phyloP scores from a whole-genome alignment of 768 basidiomycete genomes.

The Hirschioporus abietinus region DNA sequence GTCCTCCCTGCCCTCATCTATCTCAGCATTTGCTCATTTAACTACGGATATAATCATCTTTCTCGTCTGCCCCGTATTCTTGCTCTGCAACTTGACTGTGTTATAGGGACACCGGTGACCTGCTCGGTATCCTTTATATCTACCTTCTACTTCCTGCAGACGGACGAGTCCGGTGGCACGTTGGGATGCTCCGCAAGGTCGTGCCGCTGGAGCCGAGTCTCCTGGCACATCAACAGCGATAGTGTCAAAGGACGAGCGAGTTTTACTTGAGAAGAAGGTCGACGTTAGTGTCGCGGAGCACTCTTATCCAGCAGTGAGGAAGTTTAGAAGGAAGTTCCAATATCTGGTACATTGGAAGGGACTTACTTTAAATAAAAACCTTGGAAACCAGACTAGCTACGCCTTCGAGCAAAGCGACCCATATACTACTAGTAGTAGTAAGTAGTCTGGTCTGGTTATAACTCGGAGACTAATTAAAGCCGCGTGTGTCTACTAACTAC shows the following conservation, averaged over 20 bases:
- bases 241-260: conserved; percentile 46
- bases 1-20: background rate
- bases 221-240: conserved; percentile 64
- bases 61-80: too few relatives aligned
- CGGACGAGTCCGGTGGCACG: conserved; percentile 35
- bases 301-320: conserved; percentile 13
- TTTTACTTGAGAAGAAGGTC: too few relatives aligned
- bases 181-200: conserved; percentile 54
- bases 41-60: too few relatives aligned
- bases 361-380: too few relatives aligned
- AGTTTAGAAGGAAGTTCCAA: too few relatives aligned
- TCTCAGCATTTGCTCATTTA: background rate
- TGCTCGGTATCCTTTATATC: conserved; percentile 21
- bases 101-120: conserved; percentile 17
- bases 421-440: too few relatives aligned
- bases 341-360: too few relatives aligned
- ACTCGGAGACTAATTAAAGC: too few relatives aligned
- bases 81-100: too few relatives aligned
- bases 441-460: too few relatives aligned
- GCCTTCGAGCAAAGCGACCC: too few relatives aligned
- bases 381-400: too few relatives aligned
- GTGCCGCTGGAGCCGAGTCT: conserved; percentile 42
- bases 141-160: conserved; percentile 18
- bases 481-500: background rate
- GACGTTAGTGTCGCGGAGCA: conserved; percentile 32